Base-by-base conservation (phyloP, 306 rosid genomes). In the Dicorynia guianensis region DNA sequence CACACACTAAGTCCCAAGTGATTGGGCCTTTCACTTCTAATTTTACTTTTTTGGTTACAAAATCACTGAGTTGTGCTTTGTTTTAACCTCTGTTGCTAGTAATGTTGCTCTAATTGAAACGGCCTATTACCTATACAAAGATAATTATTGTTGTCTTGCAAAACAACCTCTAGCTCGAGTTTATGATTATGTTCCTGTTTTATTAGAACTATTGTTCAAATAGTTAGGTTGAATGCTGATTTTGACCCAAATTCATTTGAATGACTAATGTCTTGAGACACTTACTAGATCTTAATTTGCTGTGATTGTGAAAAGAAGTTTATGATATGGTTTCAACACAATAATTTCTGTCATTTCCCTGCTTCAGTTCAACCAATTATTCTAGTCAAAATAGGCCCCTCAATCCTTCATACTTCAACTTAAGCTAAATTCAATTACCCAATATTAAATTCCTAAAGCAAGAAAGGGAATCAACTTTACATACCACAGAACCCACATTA, bases 131-230 rank as follows among this genome's bases (percentile, higher is more conserved):
- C 83, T 79, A 71, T 54, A 76, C 80, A 63, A 47, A 75, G 49
- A 60, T 65, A 76, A 91, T 91, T 80, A 89, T 85, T 82, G 78
- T 67, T 91, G 84, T 84, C 88, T 75, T 84, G 89, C 84, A 74
- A 11, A 61, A 72, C 80, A 77, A 73, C 88, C 85, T 73, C 73
- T 69, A 75, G 69, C 78, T 75, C 75, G 69, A 8, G 66, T 71
- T 77, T 86, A 92, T 92, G 76, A 92, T 92, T 80, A 44, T 92
- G 97, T 86, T 87, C 82, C 70, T 76, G 85, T 86, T 87, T 78
- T 85, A 46, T 63, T 67, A 67, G 35, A 86, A 82, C 90, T 81
- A 86, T 84, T 86, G 85, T 85, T 85, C 76, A 54, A 71, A 80
- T 64, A 77, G 79, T 70, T 66, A 61, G 38, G 74, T 71, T 81